phyloP scores from a whole-genome alignment of 345 rosid genomes.

The Clarkia xantiana region DNA sequence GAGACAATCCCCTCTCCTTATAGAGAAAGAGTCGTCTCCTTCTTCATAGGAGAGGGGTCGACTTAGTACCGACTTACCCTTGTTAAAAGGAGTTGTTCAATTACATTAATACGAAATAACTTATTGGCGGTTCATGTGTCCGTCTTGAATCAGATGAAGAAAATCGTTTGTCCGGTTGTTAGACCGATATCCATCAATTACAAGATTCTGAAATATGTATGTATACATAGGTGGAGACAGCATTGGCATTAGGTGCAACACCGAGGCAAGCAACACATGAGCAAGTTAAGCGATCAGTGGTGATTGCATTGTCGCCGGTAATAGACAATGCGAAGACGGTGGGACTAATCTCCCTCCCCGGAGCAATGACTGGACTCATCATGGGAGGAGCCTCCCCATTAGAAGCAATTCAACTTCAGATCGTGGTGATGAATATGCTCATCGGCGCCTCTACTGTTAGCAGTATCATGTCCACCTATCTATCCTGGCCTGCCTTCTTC shows the following conservation, averaged over 20 bases:
- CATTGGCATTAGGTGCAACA: slow-evolving; percentile 81
- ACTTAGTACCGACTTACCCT: no score
- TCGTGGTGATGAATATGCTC: slow-evolving; percentile 93
- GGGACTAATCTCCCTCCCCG: slow-evolving; percentile 77
- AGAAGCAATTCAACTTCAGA: slow-evolving; percentile 86
- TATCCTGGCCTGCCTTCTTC: slow-evolving; percentile 88
- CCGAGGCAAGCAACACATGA: slow-evolving; percentile 61
- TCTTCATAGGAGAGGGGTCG: no score
- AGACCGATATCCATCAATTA: no score
- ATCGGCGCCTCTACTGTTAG: slow-evolving; percentile 67
- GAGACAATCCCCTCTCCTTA: no score
- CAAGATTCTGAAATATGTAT: no score
- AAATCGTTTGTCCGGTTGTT: no score
- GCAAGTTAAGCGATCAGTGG: slow-evolving; percentile 66
- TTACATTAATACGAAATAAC: no score
- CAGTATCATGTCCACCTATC: slow-evolving; percentile 70
- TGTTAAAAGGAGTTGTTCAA: no score
- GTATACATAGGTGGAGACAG: slow-evolving; percentile 74
- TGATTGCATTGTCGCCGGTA: slow-evolving; percentile 73
- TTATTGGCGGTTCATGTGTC: no score
- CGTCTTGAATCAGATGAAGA: no score
- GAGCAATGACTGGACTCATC: slow-evolving; percentile 88
- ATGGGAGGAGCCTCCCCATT: slow-evolving; percentile 95
- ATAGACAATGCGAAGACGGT: slow-evolving; percentile 87
- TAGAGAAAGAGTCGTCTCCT: no score